Base-by-base conservation (phyloP, 371 early-diverging fungal species). In the Phascolomyces articulosus region DNA sequence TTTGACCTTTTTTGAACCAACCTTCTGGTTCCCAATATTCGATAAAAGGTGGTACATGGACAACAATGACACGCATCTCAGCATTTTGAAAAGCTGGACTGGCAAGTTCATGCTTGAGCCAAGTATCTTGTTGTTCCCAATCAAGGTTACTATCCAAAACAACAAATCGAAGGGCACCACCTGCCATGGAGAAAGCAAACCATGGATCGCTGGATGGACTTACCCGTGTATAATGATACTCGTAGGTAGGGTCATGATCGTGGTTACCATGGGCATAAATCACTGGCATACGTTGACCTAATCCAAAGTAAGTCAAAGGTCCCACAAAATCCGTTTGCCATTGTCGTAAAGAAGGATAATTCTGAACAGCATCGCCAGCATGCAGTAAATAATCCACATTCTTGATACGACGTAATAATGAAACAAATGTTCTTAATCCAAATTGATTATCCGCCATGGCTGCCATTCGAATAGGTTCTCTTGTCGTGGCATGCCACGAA, bases 251-350 rank as follows among this genome's bases (percentile, higher is more conserved):
- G 64, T 87, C 90, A 70, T 79, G 87, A 58, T 91, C 93, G 62
- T 92, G 93, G 70, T 92, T 92, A 18, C 93, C 93, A 26, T 89
- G 92, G 3, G 88, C 87, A 73, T 89, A 91, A 34, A 91, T 86
- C 59, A 89, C 51, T 0, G 92, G 91, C n/a, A 75, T 77, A 1
- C 60, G 73, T 70, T 89, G 90, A 0, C 73, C 78, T 18, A 89
- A 76, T n/a, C 75, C 76, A 62, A 74, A 79, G 40, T 80, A 70
- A 0, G 85, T 85, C 38, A 93, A 53, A 2, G 93, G 93, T 24
- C 82, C 81, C 31, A 82, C 85, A 64, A 91, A 85, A 67, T 93
- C 90, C 0, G 84, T 87, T 58, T 91, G 90, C 93, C 93, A 93
- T 64, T 86, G 86, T 24, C 85, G 80, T 20, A 87, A 65, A 8